These are phyloP conservation scores for Ceriops tagal DNA, from an alignment of 345 rosid genomes.

Conservation along the genomic window DNA sequence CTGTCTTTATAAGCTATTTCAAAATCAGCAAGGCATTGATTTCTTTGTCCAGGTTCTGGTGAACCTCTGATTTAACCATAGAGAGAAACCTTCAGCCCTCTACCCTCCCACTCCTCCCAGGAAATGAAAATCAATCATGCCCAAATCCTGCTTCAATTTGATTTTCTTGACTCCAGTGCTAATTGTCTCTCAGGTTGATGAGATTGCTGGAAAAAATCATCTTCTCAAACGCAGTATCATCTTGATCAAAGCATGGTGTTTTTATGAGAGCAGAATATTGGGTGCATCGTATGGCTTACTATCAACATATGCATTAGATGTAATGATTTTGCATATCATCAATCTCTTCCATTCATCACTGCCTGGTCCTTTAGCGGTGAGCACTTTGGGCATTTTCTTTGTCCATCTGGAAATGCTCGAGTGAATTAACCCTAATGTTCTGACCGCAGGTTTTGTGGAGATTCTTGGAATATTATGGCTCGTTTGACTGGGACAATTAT, in stretches of 20 bases:
- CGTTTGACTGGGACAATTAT: slow-evolving; percentile 91
- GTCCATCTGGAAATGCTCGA: neutral
- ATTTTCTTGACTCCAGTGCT: neutral
- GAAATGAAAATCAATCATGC: too few species aligned
- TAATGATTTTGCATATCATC: slow-evolving; percentile 23
- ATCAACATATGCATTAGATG: slow-evolving; percentile 33
- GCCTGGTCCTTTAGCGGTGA: slow-evolving; percentile 29
- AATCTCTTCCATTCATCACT: slow-evolving; percentile 25
- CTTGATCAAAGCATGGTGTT: slow-evolving; percentile 39
- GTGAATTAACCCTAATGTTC: slow-evolving; percentile 1
- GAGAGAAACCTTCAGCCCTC: too few species aligned
- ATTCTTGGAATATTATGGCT: slow-evolving; percentile 90
- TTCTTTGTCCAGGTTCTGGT: neutral
- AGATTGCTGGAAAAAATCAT: slow-evolving; percentile 23
- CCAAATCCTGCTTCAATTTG: too few species aligned
- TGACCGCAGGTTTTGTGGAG: slow-evolving; percentile 62
- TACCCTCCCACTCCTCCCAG: too few species aligned
- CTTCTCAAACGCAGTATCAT: slow-evolving; percentile 26
- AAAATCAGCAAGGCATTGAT: neutral
- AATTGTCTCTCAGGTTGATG: slow-evolving; percentile 27
- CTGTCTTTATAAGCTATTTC: neutral
- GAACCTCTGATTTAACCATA: neutral
- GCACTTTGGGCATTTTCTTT: slow-evolving; percentile 11
- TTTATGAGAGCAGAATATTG: slow-evolving; percentile 39
- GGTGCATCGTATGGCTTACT: slow-evolving; percentile 39